Evolutionary conservation across 106 monocot genomes (phyloP).

Genomic region (Dendrobium officinale): DNA sequence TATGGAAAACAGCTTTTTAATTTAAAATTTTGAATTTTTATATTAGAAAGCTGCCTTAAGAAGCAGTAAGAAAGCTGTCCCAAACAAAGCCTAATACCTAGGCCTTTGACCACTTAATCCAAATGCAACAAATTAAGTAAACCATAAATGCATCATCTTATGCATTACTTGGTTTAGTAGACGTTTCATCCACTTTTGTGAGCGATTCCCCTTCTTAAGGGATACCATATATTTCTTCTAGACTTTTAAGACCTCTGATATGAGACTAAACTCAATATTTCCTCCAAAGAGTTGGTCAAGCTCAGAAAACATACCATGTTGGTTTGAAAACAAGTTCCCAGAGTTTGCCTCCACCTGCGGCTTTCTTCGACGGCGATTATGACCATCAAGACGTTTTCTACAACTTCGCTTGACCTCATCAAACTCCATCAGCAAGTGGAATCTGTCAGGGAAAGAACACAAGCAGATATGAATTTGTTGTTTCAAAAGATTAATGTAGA

Average conservation of each 20-base stretch:
- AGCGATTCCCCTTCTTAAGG: too few species aligned
- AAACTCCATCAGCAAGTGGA: constrained; percentile 60
- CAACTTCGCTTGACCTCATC: constrained; percentile 90
- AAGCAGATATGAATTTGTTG: not conserved
- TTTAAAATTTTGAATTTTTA: too few species aligned
- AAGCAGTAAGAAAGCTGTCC: too few species aligned
- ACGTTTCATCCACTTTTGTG: too few species aligned
- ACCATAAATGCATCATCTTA: not conserved
- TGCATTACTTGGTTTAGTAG: not conserved
- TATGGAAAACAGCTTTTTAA: too few species aligned
- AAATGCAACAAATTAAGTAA: not conserved
- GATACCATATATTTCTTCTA: too few species aligned
- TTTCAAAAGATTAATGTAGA: not conserved
- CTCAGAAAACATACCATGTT: constrained; percentile 38
- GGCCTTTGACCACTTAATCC: not conserved
- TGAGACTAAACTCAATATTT: too few species aligned
- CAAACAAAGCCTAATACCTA: too few species aligned
- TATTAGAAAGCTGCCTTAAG: too few species aligned
- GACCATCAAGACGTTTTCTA: constrained; percentile 91
- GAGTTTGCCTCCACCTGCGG: constrained; percentile 47
- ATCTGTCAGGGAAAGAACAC: constrained; percentile 17
- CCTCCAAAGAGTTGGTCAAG: too few species aligned
- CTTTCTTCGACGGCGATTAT: constrained; percentile 68
- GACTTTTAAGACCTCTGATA: too few species aligned
- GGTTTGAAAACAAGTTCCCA: constrained; percentile 31